Conservation (phyloP, 1,284 basidiomycete species). For the Trichosporon coremiiforme region DNA sequence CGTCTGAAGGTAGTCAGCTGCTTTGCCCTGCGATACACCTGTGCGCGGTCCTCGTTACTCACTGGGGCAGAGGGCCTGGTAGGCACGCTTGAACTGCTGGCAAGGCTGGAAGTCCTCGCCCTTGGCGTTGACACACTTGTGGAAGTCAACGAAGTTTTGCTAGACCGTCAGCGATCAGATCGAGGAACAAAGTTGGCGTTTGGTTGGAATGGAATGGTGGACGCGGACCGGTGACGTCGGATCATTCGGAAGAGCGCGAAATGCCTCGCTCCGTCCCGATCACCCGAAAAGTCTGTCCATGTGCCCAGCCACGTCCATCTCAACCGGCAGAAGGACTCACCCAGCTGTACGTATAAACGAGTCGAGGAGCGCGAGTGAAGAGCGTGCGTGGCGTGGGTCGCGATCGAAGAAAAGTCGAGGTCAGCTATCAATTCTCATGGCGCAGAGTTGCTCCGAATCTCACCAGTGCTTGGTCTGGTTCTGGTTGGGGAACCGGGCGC, state of each 20-base stretch:
- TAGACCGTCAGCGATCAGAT: conserved; percentile 58
- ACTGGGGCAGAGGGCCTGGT: conserved; percentile 98
- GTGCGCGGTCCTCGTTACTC: conserved; percentile 55
- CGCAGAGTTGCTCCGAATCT: conserved; percentile 34
- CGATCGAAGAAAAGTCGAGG: not conserved
- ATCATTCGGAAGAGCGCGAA: not conserved
- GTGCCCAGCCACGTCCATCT: too few relatives aligned
- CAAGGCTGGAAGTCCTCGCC: conserved; percentile 97
- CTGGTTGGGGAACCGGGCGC: conserved; percentile 91
- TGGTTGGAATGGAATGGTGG: not conserved
- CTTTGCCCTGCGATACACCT: not conserved
- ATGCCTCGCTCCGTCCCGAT: conserved; percentile 3
- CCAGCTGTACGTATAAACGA: not conserved
- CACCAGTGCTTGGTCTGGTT: conserved; percentile 96
- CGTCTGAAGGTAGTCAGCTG: conserved; percentile 61
- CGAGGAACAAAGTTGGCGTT: not conserved
- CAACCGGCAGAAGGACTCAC: not conserved
- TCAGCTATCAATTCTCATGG: conserved; percentile 7
- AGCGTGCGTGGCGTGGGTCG: not conserved
- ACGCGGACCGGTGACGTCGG: not conserved
- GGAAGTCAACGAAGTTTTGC: conserved; percentile 97
- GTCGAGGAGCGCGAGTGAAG: not conserved
- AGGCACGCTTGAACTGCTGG: conserved; percentile 98
- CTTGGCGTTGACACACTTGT: conserved; percentile 95
- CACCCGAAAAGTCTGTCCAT: not conserved